Percentiles rank a stretch among this genome's conserved stretches.
Evolutionary conservation across 2,329 filamentous ascomycete genomes (phyloP).

Genomic region (Talaromyces sp.): DNA sequence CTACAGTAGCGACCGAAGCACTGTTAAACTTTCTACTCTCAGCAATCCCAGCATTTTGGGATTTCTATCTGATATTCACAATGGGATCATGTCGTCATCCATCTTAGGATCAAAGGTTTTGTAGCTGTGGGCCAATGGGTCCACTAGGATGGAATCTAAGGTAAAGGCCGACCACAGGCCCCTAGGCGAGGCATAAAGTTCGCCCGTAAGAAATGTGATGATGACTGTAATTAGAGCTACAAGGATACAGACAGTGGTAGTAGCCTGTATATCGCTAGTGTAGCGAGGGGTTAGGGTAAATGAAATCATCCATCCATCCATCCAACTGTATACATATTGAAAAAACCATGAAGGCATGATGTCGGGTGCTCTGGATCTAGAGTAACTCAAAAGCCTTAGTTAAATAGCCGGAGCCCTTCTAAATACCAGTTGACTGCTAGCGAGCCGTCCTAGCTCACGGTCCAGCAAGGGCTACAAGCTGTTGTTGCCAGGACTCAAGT

Average conservation of each 20-base stretch:
- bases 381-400: too few relatives aligned
- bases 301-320: conserved; percentile 1
- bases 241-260: conserved; percentile 11
- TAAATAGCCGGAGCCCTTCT: too few relatives aligned
- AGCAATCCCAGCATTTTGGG: neutral
- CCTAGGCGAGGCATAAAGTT: conserved; percentile 6
- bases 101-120: neutral
- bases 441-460: too few relatives aligned
- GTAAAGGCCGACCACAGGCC: neutral
- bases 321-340: neutral
- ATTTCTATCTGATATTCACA: neutral
- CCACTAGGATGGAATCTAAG: neutral
- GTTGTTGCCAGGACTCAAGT: too few relatives aligned
- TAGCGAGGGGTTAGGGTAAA: conserved; percentile 6
- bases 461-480: too few relatives aligned
- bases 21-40: neutral
- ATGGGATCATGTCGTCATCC: neutral
- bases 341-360: too few relatives aligned
- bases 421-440: too few relatives aligned
- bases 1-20: neutral
- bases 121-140: neutral
- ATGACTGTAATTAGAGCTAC: conserved; percentile 8
- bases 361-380: too few relatives aligned
- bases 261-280: conserved; percentile 8
- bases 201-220: conserved; percentile 11